Evolutionary conservation across 495 filamentous ascomycete genomes (phyloP).

Genomic region (Penicillium canescens): DNA sequence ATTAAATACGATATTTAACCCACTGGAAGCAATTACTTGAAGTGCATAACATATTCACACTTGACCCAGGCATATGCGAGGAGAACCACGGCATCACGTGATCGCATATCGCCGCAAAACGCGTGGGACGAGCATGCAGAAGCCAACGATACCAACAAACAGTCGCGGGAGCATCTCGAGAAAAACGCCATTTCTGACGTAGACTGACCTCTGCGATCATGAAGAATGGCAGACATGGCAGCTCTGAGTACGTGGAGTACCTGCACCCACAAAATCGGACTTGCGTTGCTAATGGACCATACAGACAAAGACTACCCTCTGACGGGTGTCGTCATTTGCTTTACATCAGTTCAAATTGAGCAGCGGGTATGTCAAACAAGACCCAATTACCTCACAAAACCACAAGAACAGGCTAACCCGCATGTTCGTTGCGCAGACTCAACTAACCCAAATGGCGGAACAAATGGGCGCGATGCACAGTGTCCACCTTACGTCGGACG

Average conservation of each 20-base stretch:
- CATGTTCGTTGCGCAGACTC: conserved; percentile 50
- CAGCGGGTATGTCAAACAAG: conserved; percentile 57
- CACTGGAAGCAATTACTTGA: too few species aligned
- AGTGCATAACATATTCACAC: neutral
- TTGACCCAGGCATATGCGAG: neutral
- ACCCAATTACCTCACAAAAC: neutral
- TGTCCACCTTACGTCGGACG: conserved; percentile 91
- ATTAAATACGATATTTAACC: too few species aligned
- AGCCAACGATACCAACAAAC: conserved; percentile 4
- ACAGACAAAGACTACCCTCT: conserved; percentile 66
- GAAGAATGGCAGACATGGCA: conserved; percentile 44
- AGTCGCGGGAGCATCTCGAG: conserved; percentile 1
- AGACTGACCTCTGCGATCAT: conserved; percentile 26
- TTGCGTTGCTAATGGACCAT: conserved; percentile 9
- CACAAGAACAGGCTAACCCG: conserved; percentile 12
- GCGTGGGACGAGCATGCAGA: conserved; percentile 14
- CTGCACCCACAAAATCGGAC: neutral
- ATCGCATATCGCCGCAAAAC: conserved; percentile 15
- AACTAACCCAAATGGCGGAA: conserved; percentile 64
- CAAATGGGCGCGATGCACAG: conserved; percentile 87
- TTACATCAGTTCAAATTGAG: conserved; percentile 82
- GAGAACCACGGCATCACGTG: conserved; percentile 15
- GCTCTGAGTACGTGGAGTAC: conserved; percentile 32
- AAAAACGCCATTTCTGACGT: neutral
- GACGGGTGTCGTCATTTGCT: conserved; percentile 82